Evolutionary conservation across 257 asterid species (phyloP).

Genomic region (Plantago elongata): DNA sequence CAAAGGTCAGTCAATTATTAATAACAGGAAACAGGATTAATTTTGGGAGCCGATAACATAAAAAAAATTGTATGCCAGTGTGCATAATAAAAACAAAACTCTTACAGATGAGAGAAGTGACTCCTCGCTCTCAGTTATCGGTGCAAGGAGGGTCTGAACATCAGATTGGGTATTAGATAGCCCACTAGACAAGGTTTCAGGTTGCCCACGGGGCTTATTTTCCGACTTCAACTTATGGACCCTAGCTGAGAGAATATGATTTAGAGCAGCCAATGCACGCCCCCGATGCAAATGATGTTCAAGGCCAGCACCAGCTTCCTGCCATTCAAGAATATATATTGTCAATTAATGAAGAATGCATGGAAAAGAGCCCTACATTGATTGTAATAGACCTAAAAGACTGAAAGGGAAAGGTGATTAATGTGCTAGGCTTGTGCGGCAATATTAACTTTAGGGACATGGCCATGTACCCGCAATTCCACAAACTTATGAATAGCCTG

Average conservation of each 20-base stretch:
- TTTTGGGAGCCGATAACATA: too few relatives aligned
- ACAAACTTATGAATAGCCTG: too few relatives aligned
- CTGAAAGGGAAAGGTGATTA: too few relatives aligned
- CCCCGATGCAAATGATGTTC: conserved; percentile 99
- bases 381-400: too few relatives aligned
- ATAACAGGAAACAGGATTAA: too few relatives aligned
- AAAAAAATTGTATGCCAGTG: not conserved
- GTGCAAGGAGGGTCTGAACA: conserved; percentile 66
- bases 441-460: too few relatives aligned
- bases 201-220: conserved; percentile 41
- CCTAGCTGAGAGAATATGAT: conserved; percentile 67
- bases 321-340: conserved; percentile 27
- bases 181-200: conserved; percentile 49
- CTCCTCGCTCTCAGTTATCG: conserved; percentile 69
- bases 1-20: too few relatives aligned
- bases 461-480: too few relatives aligned
- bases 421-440: too few relatives aligned
- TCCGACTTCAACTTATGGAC: conserved; percentile 60
- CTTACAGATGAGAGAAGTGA: conserved; percentile 87
- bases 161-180: conserved; percentile 77
- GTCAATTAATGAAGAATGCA: not conserved
- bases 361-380: too few relatives aligned
- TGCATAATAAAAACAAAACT: conserved; percentile 24
- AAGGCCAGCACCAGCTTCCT: conserved; percentile 85
- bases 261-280: conserved; percentile 86